Evolutionary conservation across 148 eudicot species (phyloP).

Genomic region (Vaccinium corymbosum): DNA sequence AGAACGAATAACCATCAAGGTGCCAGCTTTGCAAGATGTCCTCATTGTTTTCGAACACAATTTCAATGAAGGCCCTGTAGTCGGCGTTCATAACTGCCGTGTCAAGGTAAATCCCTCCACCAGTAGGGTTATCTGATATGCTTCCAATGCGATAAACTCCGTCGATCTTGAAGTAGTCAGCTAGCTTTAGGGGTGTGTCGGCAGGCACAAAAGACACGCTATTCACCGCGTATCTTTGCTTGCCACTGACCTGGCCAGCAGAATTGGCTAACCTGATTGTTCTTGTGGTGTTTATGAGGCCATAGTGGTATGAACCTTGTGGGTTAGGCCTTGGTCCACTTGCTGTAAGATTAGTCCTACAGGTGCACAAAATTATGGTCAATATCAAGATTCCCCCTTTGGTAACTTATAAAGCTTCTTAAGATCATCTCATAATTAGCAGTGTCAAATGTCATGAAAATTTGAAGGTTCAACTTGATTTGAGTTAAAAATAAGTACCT

Average conservation of each 20-base stretch:
- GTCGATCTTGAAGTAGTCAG: conserved; percentile 78
- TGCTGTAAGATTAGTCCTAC: conserved; percentile 84
- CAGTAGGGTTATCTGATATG: conserved; percentile 55
- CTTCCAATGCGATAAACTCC: conserved; percentile 82
- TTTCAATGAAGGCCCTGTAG: conserved; percentile 70
- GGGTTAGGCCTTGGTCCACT: conserved; percentile 99
- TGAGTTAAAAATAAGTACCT: conserved; percentile 25
- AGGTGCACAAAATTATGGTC: neutral
- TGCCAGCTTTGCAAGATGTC: conserved; percentile 77
- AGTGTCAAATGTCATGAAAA: neutral
- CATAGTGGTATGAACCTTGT: conserved; percentile 95
- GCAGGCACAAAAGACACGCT: conserved; percentile 79
- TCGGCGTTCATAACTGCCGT: conserved; percentile 73
- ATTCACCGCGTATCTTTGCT: conserved; percentile 90
- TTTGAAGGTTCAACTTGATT: neutral
- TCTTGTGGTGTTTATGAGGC: conserved; percentile 74
- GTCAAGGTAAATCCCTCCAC: conserved; percentile 62
- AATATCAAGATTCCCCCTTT: neutral
- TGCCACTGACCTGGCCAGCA: conserved; percentile 65
- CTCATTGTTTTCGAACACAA: conserved; percentile 76
- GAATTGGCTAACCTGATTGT: conserved; percentile 72
- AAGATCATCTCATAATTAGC: neutral
- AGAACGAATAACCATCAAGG: conserved; percentile 81
- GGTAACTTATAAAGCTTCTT: neutral
- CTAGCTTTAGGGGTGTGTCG: conserved; percentile 88